These are phyloP conservation scores for Mortierella alpina DNA, from an alignment of 192 early-diverging fungal genomes.

Conservation along the genomic window DNA sequence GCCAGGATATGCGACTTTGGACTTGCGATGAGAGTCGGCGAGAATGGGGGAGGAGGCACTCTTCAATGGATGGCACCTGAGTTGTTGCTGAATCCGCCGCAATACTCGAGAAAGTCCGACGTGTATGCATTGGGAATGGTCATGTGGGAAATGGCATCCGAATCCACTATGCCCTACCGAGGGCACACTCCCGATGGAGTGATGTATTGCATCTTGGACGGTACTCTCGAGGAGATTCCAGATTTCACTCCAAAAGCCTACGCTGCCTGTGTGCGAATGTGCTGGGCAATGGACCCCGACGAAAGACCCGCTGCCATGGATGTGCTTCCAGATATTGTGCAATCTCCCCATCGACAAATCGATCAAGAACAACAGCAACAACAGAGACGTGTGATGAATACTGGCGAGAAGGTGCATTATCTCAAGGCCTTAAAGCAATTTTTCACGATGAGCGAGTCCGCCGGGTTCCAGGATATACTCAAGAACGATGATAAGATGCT, in stretches of 20 bases:
- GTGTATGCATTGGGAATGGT: conserved; percentile 37
- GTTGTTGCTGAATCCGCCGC: background rate
- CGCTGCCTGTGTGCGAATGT: background rate
- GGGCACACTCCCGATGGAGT: background rate
- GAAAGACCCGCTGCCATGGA: conserved; percentile 9
- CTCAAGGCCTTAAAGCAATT: background rate
- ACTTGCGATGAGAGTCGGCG: background rate
- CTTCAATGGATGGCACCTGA: background rate
- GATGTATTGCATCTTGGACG: conserved; percentile 4
- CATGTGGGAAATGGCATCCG: conserved; percentile 31
- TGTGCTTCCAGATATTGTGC: background rate
- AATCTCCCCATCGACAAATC: background rate
- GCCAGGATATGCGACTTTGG: conserved; percentile 36
- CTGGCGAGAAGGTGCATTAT: too few relatives aligned
- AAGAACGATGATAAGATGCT: background rate
- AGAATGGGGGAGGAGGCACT: conserved; percentile 1
- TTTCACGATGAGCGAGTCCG: background rate
- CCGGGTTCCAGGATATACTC: background rate
- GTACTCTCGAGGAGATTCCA: conserved; percentile 4
- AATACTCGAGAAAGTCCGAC: conserved; percentile 28
- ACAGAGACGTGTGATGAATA: background rate
- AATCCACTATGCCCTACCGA: conserved; percentile 7
- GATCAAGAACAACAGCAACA: too few relatives aligned
- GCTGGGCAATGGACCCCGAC: background rate
- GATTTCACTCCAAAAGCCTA: background rate